Evolutionary conservation across 2,329 filamentous ascomycete genomes (phyloP).

Genomic region (Fonsecaea nubica): DNA sequence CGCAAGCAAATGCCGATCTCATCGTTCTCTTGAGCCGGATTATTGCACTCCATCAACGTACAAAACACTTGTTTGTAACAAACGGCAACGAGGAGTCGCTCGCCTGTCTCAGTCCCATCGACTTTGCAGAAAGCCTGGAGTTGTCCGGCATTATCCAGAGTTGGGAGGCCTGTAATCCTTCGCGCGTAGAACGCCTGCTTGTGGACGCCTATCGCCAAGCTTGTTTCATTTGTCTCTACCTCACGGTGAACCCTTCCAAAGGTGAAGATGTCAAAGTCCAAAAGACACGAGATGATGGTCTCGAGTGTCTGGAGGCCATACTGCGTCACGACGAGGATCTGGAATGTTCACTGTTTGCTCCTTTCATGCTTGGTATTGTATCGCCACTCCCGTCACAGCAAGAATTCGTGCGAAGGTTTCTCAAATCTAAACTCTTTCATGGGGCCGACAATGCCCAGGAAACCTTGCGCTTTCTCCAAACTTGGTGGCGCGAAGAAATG

Average conservation of each 20-base stretch:
- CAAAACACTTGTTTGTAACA: neutral
- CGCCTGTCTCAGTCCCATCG: neutral
- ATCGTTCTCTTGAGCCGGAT: neutral
- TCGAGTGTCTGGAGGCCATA: neutral
- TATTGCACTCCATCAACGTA: neutral
- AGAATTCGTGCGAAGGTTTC: neutral
- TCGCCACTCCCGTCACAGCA: neutral
- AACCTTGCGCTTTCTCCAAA: neutral
- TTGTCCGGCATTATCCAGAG: neutral
- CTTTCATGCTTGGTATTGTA: neutral
- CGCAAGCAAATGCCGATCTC: neutral
- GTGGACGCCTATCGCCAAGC: neutral
- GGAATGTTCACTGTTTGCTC: neutral
- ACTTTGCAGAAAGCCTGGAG: neutral
- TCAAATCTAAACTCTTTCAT: neutral
- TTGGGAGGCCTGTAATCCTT: neutral
- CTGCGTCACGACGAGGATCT: neutral
- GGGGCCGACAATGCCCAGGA: neutral
- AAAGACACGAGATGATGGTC: neutral
- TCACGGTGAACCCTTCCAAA: neutral
- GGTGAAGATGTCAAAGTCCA: neutral
- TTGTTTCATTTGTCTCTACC: neutral
- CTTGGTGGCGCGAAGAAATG: neutral
- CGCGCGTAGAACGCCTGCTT: neutral
- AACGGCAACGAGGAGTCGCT: neutral